These are phyloP conservation scores for Cajanus cajan DNA, from an alignment of 306 rosid species.

Conservation along the genomic window DNA sequence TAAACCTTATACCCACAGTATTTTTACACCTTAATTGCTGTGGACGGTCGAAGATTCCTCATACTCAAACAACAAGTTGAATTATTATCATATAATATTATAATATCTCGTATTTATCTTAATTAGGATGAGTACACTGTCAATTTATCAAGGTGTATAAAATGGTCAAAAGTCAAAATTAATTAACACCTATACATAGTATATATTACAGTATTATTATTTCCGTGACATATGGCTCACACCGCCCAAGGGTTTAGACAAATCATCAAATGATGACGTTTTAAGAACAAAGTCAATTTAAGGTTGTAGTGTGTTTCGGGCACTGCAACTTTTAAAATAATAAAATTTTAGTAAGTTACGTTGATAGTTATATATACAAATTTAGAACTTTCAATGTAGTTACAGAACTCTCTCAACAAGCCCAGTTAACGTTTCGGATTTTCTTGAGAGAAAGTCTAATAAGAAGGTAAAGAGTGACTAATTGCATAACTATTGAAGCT, in stretches of 20 bases:
- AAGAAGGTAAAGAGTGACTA: too few relatives aligned
- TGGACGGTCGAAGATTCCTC: not conserved
- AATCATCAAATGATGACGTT: not conserved
- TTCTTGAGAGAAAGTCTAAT: too few relatives aligned
- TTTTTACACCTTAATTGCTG: not conserved
- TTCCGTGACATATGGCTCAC: not conserved
- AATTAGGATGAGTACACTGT: not conserved
- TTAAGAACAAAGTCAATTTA: not conserved
- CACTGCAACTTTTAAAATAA: not conserved
- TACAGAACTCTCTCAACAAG: too few relatives aligned
- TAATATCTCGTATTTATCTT: not conserved
- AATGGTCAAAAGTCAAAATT: not conserved
- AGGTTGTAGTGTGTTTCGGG: not conserved
- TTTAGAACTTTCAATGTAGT: not conserved
- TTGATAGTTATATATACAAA: not conserved
- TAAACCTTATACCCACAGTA: not conserved
- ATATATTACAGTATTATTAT: not conserved
- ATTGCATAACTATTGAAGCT: too few relatives aligned
- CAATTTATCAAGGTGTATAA: not conserved
- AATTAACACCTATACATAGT: not conserved
- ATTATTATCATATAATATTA: not conserved
- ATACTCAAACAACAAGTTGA: not conserved
- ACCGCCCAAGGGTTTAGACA: not conserved
- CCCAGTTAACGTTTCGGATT: too few relatives aligned
- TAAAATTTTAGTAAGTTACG: not conserved